phyloP scores from a whole-genome alignment of 129 eudicot genomes.

The Lonicera japonica region DNA sequence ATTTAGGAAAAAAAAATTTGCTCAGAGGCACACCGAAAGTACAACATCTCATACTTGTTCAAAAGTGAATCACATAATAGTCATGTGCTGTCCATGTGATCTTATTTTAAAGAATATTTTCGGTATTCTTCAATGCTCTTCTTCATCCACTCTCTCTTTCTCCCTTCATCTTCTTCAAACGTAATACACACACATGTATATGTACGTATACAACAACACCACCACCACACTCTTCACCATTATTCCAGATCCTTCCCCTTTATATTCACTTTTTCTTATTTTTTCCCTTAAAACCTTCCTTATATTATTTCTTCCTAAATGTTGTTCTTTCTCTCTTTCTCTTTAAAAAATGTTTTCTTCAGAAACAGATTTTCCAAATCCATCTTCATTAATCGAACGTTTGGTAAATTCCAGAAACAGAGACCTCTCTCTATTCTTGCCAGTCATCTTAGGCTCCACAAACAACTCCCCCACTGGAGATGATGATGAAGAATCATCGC shows the following conservation, averaged over 20 bases:
- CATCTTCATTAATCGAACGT: conserved; percentile 33
- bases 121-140: too few species aligned
- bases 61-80: too few species aligned
- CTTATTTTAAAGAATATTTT: too few species aligned
- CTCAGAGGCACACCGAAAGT: too few species aligned
- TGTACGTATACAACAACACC: too few species aligned
- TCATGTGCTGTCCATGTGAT: too few species aligned
- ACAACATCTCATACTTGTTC: too few species aligned
- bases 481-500: conserved; percentile 6
- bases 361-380: conserved; percentile 23
- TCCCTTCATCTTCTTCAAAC: too few species aligned
- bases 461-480: conserved; percentile 1
- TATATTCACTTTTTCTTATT: background rate
- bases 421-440: conserved; percentile 30
- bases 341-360: conserved; percentile 37
- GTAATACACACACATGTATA: too few species aligned
- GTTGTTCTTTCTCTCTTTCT: background rate
- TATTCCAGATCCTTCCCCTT: conserved; percentile 37
- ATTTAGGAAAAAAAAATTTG: too few species aligned
- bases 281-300: background rate
- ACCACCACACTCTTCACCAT: background rate
- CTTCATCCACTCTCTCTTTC: too few species aligned
- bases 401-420: conserved; percentile 41
- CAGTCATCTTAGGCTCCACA: conserved; percentile 27
- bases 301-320: background rate